phyloP scores from a whole-genome alignment of 805 yeast genomes.

The Sugiyamaella qingdaonensis region DNA sequence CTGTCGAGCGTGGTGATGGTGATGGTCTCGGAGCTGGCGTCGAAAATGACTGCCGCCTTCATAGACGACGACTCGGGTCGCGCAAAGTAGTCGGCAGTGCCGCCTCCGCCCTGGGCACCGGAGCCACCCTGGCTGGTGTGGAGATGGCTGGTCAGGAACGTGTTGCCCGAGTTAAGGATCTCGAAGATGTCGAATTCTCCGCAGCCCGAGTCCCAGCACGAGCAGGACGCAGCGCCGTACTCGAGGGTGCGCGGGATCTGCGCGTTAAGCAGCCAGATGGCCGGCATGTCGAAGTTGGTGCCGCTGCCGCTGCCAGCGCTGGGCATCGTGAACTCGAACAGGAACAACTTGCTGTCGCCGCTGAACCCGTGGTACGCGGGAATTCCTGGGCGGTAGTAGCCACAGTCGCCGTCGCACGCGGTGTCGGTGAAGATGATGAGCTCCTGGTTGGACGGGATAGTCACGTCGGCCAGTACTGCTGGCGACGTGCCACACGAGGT shows the following conservation, averaged over 20 bases:
- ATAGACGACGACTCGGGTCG: slow-evolving; percentile 77
- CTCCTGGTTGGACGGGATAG: slow-evolving; percentile 71
- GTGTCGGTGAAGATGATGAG: slow-evolving; percentile 68
- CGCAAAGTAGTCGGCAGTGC: slow-evolving; percentile 76
- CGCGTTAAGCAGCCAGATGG: slow-evolving; percentile 93
- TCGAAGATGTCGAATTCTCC: slow-evolving; percentile 97
- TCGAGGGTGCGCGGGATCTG: slow-evolving; percentile 95
- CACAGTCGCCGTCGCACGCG: slow-evolving; percentile 53
- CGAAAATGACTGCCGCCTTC: slow-evolving; percentile 89
- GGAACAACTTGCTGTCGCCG: slow-evolving; percentile 79
- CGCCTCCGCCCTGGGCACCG: slow-evolving; percentile 58
- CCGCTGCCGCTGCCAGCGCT: slow-evolving; percentile 36
- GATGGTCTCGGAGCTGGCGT: slow-evolving; percentile 27
- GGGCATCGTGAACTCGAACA: slow-evolving; percentile 95
- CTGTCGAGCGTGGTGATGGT: slow-evolving; percentile 20
- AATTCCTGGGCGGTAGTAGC: slow-evolving; percentile 76
- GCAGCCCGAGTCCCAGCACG: slow-evolving; percentile 97
- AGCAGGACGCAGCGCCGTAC: slow-evolving; percentile 80
- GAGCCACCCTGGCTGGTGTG: slow-evolving; percentile 77
- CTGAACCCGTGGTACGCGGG: slow-evolving; percentile 95
- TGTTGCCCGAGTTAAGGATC: slow-evolving; percentile 71
- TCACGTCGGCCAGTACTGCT: slow-evolving; percentile 61
- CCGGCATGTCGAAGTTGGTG: slow-evolving; percentile 91
- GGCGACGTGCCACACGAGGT: slow-evolving; percentile 65
- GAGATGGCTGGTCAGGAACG: slow-evolving; percentile 59